phyloP scores from a whole-genome alignment of 2,329 filamentous ascomycete species.

The Didymella sp. region DNA sequence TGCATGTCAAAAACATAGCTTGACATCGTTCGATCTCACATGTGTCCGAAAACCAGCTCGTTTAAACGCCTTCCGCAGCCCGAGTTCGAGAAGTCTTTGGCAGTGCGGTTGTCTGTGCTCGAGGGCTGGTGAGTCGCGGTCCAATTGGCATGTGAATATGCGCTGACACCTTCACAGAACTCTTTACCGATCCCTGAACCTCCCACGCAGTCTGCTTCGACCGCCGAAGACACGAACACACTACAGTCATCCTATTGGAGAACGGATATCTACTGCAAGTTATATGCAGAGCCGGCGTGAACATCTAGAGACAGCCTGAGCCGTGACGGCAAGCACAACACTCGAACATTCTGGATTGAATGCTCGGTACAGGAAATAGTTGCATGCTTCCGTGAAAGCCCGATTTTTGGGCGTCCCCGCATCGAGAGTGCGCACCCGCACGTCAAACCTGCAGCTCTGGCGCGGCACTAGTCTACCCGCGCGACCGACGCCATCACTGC shows the following conservation, averaged over 20 bases:
- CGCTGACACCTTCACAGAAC: slow-evolving; percentile 26
- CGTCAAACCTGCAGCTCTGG: slow-evolving; percentile 21
- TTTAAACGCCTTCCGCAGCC: slow-evolving; percentile 35
- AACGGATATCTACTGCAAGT: slow-evolving; percentile 1
- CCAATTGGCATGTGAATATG: slow-evolving; percentile 17
- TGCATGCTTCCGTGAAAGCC: slow-evolving; percentile 29
- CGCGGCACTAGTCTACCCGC: slow-evolving; percentile 31
- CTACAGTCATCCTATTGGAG: slow-evolving; percentile 1
- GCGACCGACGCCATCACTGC: slow-evolving; percentile 23
- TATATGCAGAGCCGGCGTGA: slow-evolving; percentile 1
- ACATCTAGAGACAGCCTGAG: background rate
- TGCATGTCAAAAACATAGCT: slow-evolving; percentile 25
- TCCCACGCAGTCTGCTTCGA: slow-evolving; percentile 15
- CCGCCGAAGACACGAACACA: slow-evolving; percentile 4
- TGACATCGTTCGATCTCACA: slow-evolving; percentile 35
- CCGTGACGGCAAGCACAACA: background rate
- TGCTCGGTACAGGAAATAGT: slow-evolving; percentile 10
- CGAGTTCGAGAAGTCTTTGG: slow-evolving; percentile 39
- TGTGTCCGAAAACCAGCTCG: slow-evolving; percentile 33
- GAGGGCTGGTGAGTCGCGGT: slow-evolving; percentile 22
- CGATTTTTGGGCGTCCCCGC: slow-evolving; percentile 34
- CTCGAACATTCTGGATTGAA: background rate
- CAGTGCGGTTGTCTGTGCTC: slow-evolving; percentile 25
- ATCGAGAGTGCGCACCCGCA: slow-evolving; percentile 34
- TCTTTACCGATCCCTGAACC: slow-evolving; percentile 15